Base-by-base conservation (phyloP, 2,329 filamentous ascomycete genomes). In the Xylariaceae sp. region DNA sequence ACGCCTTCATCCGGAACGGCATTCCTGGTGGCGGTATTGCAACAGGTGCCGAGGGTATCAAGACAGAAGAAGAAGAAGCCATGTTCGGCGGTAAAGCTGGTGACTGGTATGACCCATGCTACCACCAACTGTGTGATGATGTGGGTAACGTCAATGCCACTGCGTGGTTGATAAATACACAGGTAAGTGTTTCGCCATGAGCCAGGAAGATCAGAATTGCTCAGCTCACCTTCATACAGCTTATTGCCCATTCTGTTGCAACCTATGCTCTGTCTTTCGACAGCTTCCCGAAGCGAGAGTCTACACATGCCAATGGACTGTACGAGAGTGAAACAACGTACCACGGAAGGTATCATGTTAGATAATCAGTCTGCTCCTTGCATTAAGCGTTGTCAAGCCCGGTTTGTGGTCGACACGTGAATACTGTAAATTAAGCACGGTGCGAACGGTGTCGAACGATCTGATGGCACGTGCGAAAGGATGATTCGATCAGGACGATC, bases 231-330 rank as follows among this genome's bases (percentile, higher is more conserved):
- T 43, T 2, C 12, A 12, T 30, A 3, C 47, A 81, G 78, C 71
- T 84, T 33, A 85, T 90, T 57, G 86, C 87, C 2, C 83, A 87
- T 67, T 83, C 83, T 1, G 81, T 89, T n/a, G 86, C 85, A 1
- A 85, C 81, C 0, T 89, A 82, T 59, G 85, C 85, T 11, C 64
- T 71, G 3, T 86, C 82, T 0, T 83, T 88, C 55, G 72, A 85
- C 5, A 81, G 76, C 10, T 86, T 88, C 68, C 85, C 85, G 0
- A 65, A 82, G 66, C 72, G 82, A 22, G 67, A 66, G 10, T 56
- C 67, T 1, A 39, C 42, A 17, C 59, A 55, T 36, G 51, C 54
- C 22, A 54, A 56, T 10, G 54, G 57, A n/a, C 47, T 54, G 1
- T 71, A 74, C 44, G 60, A 65, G n/a, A 50, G 65, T 51, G 62